Percentiles rank a stretch among this genome's conserved stretches.
Conservation (phyloP, 148 eudicot species). For the Arbutus unedo region DNA sequence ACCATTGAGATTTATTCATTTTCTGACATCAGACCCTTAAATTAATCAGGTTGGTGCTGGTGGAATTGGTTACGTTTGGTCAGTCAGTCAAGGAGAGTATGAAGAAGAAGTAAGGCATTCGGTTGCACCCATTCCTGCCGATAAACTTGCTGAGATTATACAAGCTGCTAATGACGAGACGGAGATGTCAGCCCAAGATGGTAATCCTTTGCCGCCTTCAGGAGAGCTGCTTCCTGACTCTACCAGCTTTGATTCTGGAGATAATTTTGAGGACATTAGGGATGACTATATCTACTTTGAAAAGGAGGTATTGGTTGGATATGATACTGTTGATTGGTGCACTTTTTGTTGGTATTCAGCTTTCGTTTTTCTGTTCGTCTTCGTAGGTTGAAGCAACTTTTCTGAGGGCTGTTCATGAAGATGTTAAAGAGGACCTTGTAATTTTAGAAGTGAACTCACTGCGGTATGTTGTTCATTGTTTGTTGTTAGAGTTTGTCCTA, state of each 20-base stretch:
- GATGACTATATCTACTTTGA: constrained; percentile 67
- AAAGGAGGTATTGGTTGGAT: constrained; percentile 56
- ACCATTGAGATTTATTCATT: background rate
- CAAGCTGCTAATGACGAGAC: constrained; percentile 48
- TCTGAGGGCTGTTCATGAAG: constrained; percentile 74
- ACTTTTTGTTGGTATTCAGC: constrained; percentile 11
- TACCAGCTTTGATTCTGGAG: constrained; percentile 51
- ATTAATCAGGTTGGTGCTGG: constrained; percentile 68
- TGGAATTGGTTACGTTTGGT: constrained; percentile 92
- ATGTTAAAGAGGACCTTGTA: constrained; percentile 64
- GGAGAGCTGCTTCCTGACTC: constrained; percentile 59
- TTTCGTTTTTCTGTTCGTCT: constrained; percentile 12
- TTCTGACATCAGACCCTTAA: background rate
- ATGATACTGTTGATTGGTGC: background rate
- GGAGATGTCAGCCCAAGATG: constrained; percentile 42
- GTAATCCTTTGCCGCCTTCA: constrained; percentile 52
- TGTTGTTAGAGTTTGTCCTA: too few species aligned
- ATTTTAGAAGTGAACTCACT: constrained; percentile 85
- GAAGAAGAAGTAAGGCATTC: constrained; percentile 92
- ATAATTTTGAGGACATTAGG: constrained; percentile 40
- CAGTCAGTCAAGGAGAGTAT: constrained; percentile 58
- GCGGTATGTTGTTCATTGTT: constrained; percentile 40
- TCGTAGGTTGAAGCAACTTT: constrained; percentile 91
- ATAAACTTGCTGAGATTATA: constrained; percentile 61
- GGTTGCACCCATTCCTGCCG: constrained; percentile 82